These are phyloP conservation scores for Podaxis sp. DNA, from an alignment of 768 basidiomycete genomes.

Conservation along the genomic window DNA sequence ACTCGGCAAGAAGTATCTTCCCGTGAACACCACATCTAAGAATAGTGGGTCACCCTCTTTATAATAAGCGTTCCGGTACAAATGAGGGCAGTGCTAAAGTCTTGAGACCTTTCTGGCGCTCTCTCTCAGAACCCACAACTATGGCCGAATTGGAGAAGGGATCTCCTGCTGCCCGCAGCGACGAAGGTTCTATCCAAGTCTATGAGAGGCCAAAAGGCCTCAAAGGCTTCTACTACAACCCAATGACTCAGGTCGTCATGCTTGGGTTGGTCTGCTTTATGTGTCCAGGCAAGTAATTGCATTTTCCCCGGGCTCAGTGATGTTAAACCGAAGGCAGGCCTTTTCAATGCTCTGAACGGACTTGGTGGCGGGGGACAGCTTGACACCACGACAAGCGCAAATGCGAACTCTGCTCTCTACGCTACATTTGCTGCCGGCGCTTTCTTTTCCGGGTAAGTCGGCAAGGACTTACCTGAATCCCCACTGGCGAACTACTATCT, in stretches of 20 bases:
- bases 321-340: slow-evolving; percentile 38
- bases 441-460: slow-evolving; percentile 55
- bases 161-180: slow-evolving; percentile 20
- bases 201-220: slow-evolving; percentile 51
- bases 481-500: not conserved
- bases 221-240: slow-evolving; percentile 58
- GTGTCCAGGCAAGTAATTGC: slow-evolving; percentile 43
- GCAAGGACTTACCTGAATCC: slow-evolving; percentile 6
- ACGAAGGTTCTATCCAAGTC: slow-evolving; percentile 26
- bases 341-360: slow-evolving; percentile 78
- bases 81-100: not conserved
- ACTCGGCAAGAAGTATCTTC: no score
- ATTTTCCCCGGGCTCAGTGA: not conserved
- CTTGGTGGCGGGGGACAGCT: slow-evolving; percentile 79
- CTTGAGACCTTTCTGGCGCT: not conserved
- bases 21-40: not conserved
- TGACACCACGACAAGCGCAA: slow-evolving; percentile 61
- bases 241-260: slow-evolving; percentile 57
- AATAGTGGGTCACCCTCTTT: not conserved
- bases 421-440: slow-evolving; percentile 43
- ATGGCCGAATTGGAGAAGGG: slow-evolving; percentile 8
- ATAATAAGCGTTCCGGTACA: not conserved
- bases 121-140: not conserved
- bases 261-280: slow-evolving; percentile 73
- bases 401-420: slow-evolving; percentile 69